Percentiles rank a stretch among this genome's conserved stretches.
phyloP scores from a whole-genome alignment of 2,329 filamentous ascomycete genomes.

The Diaporthe amygdali region DNA sequence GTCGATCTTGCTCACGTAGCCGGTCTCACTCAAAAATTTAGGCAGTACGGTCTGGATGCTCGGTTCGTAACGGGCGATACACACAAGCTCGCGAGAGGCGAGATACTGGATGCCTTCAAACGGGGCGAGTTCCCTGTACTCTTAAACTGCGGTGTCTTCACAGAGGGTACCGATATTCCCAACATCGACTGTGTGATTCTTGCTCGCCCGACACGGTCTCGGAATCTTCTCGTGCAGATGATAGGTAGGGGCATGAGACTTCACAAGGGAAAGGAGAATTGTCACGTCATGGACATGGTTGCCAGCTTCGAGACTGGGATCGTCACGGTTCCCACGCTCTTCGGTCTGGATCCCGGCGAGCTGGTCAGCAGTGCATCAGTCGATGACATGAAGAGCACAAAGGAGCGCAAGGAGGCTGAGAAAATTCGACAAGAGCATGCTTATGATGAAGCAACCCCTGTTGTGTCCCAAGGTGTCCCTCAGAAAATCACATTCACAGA shows the following conservation, averaged over 20 bases:
- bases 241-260: slow-evolving; percentile 92
- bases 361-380: slow-evolving; percentile 71
- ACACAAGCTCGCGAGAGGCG: slow-evolving; percentile 67
- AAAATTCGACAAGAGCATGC: slow-evolving; percentile 38
- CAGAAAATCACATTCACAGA: slow-evolving; percentile 79
- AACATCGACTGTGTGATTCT: slow-evolving; percentile 95
- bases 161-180: slow-evolving; percentile 96
- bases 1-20: slow-evolving; percentile 86
- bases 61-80: slow-evolving; percentile 88
- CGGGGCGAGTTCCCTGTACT: slow-evolving; percentile 81
- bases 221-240: slow-evolving; percentile 97
- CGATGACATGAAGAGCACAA: slow-evolving; percentile 63
- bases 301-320: slow-evolving; percentile 84
- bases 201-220: slow-evolving; percentile 85
- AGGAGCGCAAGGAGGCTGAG: slow-evolving; percentile 51
- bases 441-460: slow-evolving; percentile 14
- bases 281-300: slow-evolving; percentile 96
- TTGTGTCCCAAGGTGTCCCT: slow-evolving; percentile 21
- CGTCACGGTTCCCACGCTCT: slow-evolving; percentile 88
- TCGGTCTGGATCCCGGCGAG: slow-evolving; percentile 86
- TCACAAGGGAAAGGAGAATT: slow-evolving; percentile 80
- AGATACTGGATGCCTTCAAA: slow-evolving; percentile 78
- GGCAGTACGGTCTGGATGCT: slow-evolving; percentile 79
- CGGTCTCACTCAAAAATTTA: slow-evolving; percentile 77
- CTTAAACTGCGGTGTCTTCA: slow-evolving; percentile 95